Percentiles rank a stretch among this genome's conserved stretches.
Evolutionary conservation across 2,329 filamentous ascomycete genomes (phyloP).

Genomic region (Ophiocordyceps australis): DNA sequence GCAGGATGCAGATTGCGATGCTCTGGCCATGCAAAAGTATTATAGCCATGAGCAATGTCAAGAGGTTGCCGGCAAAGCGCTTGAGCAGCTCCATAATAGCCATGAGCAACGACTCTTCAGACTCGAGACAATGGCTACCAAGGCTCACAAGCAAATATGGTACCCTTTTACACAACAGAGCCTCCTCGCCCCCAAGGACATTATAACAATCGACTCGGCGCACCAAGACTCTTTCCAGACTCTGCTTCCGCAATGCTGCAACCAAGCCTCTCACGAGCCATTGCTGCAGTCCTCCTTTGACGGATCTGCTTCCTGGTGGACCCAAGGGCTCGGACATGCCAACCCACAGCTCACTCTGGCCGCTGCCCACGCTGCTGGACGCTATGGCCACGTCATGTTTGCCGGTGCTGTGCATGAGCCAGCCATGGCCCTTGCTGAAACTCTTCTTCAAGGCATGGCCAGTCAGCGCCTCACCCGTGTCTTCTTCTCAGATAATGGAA

Average conservation of each 20-base stretch:
- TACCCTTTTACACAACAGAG: slow-evolving; percentile 78
- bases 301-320: slow-evolving; percentile 83
- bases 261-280: not conserved
- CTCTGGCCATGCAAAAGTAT: slow-evolving; percentile 40
- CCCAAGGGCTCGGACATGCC: slow-evolving; percentile 68
- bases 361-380: slow-evolving; percentile 63
- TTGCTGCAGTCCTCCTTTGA: slow-evolving; percentile 46
- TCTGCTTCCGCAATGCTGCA: slow-evolving; percentile 1
- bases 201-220: slow-evolving; percentile 65
- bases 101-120: slow-evolving; percentile 37
- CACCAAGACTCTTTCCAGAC: slow-evolving; percentile 65
- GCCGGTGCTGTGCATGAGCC: slow-evolving; percentile 65
- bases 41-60: slow-evolving; percentile 31
- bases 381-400: slow-evolving; percentile 84
- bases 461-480: slow-evolving; percentile 52
- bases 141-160: slow-evolving; percentile 54
- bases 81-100: slow-evolving; percentile 29
- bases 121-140: slow-evolving; percentile 40
- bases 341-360: slow-evolving; percentile 54
- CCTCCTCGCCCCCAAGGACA: slow-evolving; percentile 38
- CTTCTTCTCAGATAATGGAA: slow-evolving; percentile 74
- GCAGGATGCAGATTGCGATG: slow-evolving; percentile 24
- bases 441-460: slow-evolving; percentile 35
- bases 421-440: slow-evolving; percentile 49
- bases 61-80: slow-evolving; percentile 20